Conservation (phyloP, 352 stramenopile genomes). For the Hyaloperonospora arabidopsidis region DNA sequence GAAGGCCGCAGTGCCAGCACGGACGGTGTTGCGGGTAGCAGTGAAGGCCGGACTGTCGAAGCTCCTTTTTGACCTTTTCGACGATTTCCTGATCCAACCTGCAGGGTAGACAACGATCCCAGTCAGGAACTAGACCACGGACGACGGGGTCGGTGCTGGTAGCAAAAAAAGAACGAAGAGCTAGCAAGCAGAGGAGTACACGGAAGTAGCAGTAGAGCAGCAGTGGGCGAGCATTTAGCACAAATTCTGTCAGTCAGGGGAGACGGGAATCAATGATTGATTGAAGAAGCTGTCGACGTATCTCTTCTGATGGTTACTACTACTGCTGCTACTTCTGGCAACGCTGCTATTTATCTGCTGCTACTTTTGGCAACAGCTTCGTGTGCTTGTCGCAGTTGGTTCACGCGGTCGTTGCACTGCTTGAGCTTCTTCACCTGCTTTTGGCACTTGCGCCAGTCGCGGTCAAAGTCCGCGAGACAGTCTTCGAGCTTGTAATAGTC, state of each 20-base stretch:
- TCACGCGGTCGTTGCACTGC: constrained; percentile 65
- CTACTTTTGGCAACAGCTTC: constrained; percentile 4
- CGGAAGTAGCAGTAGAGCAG: too few relatives aligned
- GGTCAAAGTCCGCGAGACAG: constrained; percentile 69
- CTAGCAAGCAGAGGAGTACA: too few relatives aligned
- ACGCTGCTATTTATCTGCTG: too few relatives aligned
- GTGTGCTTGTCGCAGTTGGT: constrained; percentile 43
- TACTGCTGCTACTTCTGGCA: too few relatives aligned
- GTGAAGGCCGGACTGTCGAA: constrained; percentile 55
- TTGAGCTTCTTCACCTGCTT: constrained; percentile 69
- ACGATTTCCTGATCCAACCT: constrained; percentile 4
- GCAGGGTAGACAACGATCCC: constrained; percentile 15
- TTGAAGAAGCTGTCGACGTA: too few relatives aligned
- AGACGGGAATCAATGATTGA: too few relatives aligned
- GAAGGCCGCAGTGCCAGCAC: constrained; percentile 7
- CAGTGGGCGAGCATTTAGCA: too few relatives aligned
- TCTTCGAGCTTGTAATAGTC: constrained; percentile 85
- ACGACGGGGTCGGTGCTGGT: not conserved
- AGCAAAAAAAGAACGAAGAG: too few relatives aligned
- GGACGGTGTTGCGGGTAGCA: constrained; percentile 15
- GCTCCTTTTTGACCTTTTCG: constrained; percentile 52
- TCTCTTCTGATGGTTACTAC: too few relatives aligned
- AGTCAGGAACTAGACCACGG: constrained; percentile 23
- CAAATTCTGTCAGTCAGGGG: too few relatives aligned
- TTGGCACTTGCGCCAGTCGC: constrained; percentile 85